phyloP scores from a whole-genome alignment of 345 rosid genomes.

The Isatis tinctoria region DNA sequence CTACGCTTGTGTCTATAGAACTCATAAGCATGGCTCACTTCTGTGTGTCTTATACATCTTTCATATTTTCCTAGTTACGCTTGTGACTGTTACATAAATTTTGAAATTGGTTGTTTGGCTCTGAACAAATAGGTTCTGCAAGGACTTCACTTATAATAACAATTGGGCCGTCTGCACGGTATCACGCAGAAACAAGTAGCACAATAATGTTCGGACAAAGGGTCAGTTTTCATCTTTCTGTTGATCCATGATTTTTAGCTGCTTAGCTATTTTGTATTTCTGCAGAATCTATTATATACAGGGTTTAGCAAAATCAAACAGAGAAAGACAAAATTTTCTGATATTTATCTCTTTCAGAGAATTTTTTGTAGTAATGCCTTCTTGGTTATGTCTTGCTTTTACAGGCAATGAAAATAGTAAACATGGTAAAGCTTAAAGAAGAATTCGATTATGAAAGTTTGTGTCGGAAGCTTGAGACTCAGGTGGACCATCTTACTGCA shows the following conservation, averaged over 20 bases:
- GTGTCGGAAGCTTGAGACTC: slow-evolving; percentile 76
- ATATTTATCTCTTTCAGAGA: neutral
- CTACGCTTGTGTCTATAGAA: neutral
- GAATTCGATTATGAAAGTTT: slow-evolving; percentile 93
- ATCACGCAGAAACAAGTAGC: slow-evolving; percentile 86
- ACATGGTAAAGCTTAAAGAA: slow-evolving; percentile 86
- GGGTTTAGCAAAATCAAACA: neutral
- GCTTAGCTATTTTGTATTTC: neutral
- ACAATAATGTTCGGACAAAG: slow-evolving; percentile 93
- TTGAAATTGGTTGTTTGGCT: slow-evolving; percentile 6
- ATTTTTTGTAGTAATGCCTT: neutral
- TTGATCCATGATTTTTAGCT: neutral
- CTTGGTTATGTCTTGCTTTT: slow-evolving; percentile 20
- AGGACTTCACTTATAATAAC: slow-evolving; percentile 90
- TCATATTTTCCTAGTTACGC: neutral
- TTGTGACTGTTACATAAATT: neutral
- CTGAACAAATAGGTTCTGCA: slow-evolving; percentile 63
- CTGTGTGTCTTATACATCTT: neutral
- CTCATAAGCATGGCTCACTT: neutral
- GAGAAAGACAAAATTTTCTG: neutral
- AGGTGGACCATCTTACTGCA: slow-evolving; percentile 78
- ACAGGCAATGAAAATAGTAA: slow-evolving; percentile 97
- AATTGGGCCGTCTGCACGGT: slow-evolving; percentile 77
- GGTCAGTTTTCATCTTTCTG: slow-evolving; percentile 45
- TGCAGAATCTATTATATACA: neutral